Percentiles rank a stretch among this genome's conserved stretches.
Conservation (phyloP, 331 rosid species). For the Pyracantha coccinea region DNA sequence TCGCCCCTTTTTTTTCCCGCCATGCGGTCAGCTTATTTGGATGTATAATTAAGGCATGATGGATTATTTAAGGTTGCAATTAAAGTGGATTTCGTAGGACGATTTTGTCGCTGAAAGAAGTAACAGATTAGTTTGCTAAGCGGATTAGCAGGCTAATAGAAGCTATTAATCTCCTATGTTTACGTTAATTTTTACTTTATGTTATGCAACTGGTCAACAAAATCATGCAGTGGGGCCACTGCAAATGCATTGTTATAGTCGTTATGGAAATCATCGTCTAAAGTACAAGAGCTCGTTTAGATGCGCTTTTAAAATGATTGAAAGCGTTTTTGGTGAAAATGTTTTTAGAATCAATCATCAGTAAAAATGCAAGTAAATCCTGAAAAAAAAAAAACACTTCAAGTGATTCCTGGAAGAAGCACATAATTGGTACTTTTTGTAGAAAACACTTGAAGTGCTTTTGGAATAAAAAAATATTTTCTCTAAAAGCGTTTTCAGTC, state of each 20-base stretch:
- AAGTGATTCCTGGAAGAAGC: too few relatives aligned
- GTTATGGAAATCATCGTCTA: neutral
- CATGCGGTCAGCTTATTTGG: neutral
- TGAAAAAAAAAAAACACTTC: too few relatives aligned
- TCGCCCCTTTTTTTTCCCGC: neutral
- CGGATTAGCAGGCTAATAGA: neutral
- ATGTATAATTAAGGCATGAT: neutral
- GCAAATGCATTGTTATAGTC: neutral
- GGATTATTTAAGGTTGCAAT: neutral
- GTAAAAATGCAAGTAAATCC: too few relatives aligned
- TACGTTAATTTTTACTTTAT: neutral
- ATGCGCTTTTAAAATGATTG: too few relatives aligned
- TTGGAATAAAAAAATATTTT: too few relatives aligned
- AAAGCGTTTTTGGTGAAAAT: too few relatives aligned
- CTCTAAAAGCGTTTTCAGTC: too few relatives aligned
- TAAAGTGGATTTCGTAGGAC: neutral
- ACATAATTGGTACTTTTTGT: too few relatives aligned
- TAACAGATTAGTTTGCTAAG: neutral
- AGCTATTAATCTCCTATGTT: neutral
- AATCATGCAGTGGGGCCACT: neutral
- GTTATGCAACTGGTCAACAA: neutral
- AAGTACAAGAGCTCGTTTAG: too few relatives aligned
- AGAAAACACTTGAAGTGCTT: too few relatives aligned
- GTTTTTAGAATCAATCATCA: too few relatives aligned
- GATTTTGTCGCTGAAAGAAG: conserved; percentile 6